Conservation (phyloP, 352 stramenopile genomes). For the Globisporangium mamillatum region DNA sequence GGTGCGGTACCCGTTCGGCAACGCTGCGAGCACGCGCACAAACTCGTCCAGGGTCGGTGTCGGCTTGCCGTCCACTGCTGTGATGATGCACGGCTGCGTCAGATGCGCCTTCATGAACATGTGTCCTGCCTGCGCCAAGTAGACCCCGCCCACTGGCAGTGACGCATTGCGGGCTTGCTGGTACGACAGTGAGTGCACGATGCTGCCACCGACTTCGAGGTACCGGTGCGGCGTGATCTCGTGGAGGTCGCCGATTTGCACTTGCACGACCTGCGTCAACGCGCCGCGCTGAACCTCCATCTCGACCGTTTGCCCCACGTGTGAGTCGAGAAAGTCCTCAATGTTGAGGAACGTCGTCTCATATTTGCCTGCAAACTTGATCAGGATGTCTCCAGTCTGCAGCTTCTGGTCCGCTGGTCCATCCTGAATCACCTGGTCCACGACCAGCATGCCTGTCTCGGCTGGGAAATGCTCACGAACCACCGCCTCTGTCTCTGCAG, state of each 20-base stretch:
- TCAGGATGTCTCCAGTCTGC: slow-evolving; percentile 84
- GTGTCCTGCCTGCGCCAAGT: slow-evolving; percentile 85
- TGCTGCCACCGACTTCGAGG: slow-evolving; percentile 81
- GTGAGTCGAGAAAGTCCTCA: slow-evolving; percentile 72
- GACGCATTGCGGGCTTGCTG: slow-evolving; percentile 85
- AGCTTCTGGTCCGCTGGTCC: slow-evolving; percentile 74
- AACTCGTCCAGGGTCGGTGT: slow-evolving; percentile 86
- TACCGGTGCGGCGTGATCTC: slow-evolving; percentile 80
- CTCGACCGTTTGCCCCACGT: slow-evolving; percentile 62
- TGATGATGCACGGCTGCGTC: slow-evolving; percentile 86
- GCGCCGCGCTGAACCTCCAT: slow-evolving; percentile 79
- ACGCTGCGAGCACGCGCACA: slow-evolving; percentile 58
- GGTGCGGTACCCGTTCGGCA: slow-evolving; percentile 79
- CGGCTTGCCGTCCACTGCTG: slow-evolving; percentile 67
- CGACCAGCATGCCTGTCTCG: slow-evolving; percentile 89
- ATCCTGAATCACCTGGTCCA: slow-evolving; percentile 83
- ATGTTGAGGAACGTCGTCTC: slow-evolving; percentile 85
- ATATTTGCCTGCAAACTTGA: slow-evolving; percentile 68
- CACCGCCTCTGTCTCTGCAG: slow-evolving; percentile 56
- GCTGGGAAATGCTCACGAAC: slow-evolving; percentile 70
- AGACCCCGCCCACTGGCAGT: slow-evolving; percentile 70
- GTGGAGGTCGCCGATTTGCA: slow-evolving; percentile 76
- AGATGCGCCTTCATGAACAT: slow-evolving; percentile 91
- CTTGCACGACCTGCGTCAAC: slow-evolving; percentile 34
- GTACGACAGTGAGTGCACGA: slow-evolving; percentile 88